Conservation (phyloP, 75 land plant species). For the Pinus tabuliformis region DNA sequence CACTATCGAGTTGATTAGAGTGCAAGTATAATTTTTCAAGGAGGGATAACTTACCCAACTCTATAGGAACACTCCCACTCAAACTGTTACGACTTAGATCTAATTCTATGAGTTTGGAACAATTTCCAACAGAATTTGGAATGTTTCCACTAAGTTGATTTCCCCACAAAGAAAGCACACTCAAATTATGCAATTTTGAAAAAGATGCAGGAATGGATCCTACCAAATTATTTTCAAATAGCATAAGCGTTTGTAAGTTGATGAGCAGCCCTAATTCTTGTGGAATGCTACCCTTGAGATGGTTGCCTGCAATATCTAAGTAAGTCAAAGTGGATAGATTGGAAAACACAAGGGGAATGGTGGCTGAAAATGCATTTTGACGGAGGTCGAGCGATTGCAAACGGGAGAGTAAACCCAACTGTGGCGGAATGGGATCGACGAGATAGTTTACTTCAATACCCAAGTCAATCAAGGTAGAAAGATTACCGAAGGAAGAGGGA, state of each 20-base stretch:
- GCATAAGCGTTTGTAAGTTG: neutral
- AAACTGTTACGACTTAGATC: constrained; percentile 12
- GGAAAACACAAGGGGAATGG: no score
- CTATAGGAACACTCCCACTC: constrained; percentile 22
- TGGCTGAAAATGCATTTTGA: no score
- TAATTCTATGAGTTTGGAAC: constrained; percentile 2
- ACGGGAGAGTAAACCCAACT: constrained; percentile 8
- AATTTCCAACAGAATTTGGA: constrained; percentile 15
- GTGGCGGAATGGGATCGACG: constrained; percentile 22
- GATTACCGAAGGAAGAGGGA: constrained; percentile 15
- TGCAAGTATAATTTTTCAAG: neutral
- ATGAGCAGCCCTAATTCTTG: constrained; percentile 11
- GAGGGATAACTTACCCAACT: constrained; percentile 16
- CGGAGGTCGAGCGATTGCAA: neutral
- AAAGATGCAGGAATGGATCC: no score
- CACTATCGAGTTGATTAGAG: neutral
- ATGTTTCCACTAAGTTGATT: constrained; percentile 15
- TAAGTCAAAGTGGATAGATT: constrained; percentile 12
- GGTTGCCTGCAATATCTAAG: constrained; percentile 22
- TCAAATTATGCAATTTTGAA: no score
- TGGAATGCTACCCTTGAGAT: constrained; percentile 32
- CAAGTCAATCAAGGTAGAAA: constrained; percentile 5
- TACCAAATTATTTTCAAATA: no score
- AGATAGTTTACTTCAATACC: constrained; percentile 11
- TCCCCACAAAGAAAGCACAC: neutral